A percentile compares a stretch with the other conserved stretches of the same genome.
phyloP scores from a whole-genome alignment of 2,329 filamentous ascomycete genomes.

The Laburnicola sp. region DNA sequence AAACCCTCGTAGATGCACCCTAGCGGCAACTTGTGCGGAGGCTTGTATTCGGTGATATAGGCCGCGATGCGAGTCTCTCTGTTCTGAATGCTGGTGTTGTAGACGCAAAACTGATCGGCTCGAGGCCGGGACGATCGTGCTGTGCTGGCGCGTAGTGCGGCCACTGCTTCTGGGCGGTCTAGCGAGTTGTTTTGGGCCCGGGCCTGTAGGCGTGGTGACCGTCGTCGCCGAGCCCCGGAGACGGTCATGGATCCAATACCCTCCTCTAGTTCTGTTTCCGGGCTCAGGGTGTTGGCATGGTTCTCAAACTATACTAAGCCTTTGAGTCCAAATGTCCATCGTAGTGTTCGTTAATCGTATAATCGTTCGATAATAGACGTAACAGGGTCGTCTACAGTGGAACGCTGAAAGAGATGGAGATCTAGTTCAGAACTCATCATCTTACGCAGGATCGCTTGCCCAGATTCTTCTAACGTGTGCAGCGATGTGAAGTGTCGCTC shows the following conservation, averaged over 20 bases:
- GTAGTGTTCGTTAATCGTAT: slow-evolving; percentile 12
- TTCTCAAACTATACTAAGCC: slow-evolving; percentile 25
- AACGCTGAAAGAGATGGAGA: slow-evolving; percentile 20
- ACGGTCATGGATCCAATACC: too few relatives aligned
- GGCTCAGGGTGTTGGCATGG: slow-evolving; percentile 25
- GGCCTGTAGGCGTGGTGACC: too few relatives aligned
- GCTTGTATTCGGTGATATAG: slow-evolving; percentile 50
- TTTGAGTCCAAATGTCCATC: slow-evolving; percentile 18
- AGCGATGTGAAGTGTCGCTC: slow-evolving; percentile 22
- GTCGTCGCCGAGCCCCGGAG: too few relatives aligned
- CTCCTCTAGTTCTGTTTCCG: slow-evolving; percentile 2
- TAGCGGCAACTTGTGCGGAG: slow-evolving; percentile 52
- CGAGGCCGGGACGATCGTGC: slow-evolving; percentile 18
- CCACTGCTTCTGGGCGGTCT: neutral
- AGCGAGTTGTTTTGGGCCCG: too few relatives aligned
- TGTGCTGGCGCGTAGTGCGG: neutral
- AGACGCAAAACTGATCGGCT: slow-evolving; percentile 42
- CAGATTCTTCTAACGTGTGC: slow-evolving; percentile 19
- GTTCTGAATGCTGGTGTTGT: slow-evolving; percentile 22
- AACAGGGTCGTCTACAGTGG: slow-evolving; percentile 23
- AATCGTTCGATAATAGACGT: slow-evolving; percentile 17
- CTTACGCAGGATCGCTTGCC: slow-evolving; percentile 11
- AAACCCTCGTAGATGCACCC: slow-evolving; percentile 50
- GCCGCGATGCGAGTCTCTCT: neutral
- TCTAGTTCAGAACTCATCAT: slow-evolving; percentile 24